These are phyloP conservation scores for Quercus rubra DNA, from an alignment of 306 rosid species.

Conservation along the genomic window DNA sequence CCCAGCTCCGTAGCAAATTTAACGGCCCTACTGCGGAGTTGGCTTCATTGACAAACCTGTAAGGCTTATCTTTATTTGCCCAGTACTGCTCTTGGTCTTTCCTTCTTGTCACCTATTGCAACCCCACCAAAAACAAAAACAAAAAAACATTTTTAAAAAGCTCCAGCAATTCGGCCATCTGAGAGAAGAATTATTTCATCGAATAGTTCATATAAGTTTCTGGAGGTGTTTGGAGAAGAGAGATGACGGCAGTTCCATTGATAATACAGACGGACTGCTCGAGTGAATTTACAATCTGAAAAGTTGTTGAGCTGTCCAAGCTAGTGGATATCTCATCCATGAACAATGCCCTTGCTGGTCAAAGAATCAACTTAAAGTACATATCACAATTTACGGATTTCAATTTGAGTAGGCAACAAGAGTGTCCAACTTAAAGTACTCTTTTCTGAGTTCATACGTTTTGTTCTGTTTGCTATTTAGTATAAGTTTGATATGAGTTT, in stretches of 20 bases:
- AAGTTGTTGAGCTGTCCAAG: slow-evolving; percentile 90
- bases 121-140: not conserved
- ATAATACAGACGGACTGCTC: slow-evolving; percentile 78
- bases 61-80: slow-evolving; percentile 58
- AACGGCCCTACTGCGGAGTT: no score
- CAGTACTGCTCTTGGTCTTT: slow-evolving; percentile 94
- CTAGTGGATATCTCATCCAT: slow-evolving; percentile 98
- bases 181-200: slow-evolving; percentile 82
- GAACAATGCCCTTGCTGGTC: slow-evolving; percentile 81
- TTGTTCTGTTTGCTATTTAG: no score
- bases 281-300: slow-evolving; percentile 70
- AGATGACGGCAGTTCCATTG: slow-evolving; percentile 74
- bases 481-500: no score
- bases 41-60: slow-evolving; percentile 42
- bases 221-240: slow-evolving; percentile 94
- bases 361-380: not conserved
- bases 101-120: slow-evolving; percentile 70
- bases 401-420: not conserved
- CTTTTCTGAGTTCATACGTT: no score
- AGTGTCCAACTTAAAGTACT: not conserved
- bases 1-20: no score
- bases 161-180: slow-evolving; percentile 68
- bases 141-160: slow-evolving; percentile 47
- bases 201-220: slow-evolving; percentile 74
- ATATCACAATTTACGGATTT: not conserved